Conservation (phyloP, 305 asterid species). For the Fraxinus sp. region DNA sequence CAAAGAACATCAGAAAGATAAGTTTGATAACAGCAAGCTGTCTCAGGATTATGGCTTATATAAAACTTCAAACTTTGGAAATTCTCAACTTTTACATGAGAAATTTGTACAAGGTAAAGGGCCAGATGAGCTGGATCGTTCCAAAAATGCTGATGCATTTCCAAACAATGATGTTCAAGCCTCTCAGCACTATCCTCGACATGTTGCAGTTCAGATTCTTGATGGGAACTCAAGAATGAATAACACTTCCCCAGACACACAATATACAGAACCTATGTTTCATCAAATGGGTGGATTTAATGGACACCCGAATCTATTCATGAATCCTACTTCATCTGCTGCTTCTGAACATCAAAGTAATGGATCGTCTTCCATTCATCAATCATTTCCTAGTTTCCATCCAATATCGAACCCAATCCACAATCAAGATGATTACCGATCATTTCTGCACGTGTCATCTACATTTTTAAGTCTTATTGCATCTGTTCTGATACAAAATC, state of each 20-base stretch:
- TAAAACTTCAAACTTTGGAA: slow-evolving; percentile 35
- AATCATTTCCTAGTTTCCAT: slow-evolving; percentile 57
- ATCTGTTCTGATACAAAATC: slow-evolving; percentile 78
- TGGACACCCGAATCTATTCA: slow-evolving; percentile 41
- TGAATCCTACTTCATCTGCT: slow-evolving; percentile 50
- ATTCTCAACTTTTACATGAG: slow-evolving; percentile 38
- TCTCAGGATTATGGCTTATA: slow-evolving; percentile 38
- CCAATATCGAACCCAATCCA: slow-evolving; percentile 58
- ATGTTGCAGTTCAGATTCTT: slow-evolving; percentile 81
- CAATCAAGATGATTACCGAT: slow-evolving; percentile 61
- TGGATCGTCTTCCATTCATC: slow-evolving; percentile 58
- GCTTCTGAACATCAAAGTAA: slow-evolving; percentile 48
- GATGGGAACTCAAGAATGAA: slow-evolving; percentile 56
- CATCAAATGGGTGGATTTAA: slow-evolving; percentile 49
- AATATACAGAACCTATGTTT: slow-evolving; percentile 38
- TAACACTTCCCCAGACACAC: slow-evolving; percentile 36
- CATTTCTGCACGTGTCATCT: slow-evolving; percentile 62
- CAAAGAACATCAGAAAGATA: slow-evolving; percentile 40
- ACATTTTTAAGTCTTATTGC: slow-evolving; percentile 70
- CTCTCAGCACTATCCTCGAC: slow-evolving; percentile 62
- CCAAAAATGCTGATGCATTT: slow-evolving; percentile 36
- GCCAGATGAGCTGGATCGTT: slow-evolving; percentile 37
- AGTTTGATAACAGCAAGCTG: slow-evolving; percentile 37
- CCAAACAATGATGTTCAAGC: slow-evolving; percentile 45
- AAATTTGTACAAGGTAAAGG: slow-evolving; percentile 34